Evolutionary conservation across 139 green algal genomes (phyloP).

Genomic region (Prasinococcaceae sp.): DNA sequence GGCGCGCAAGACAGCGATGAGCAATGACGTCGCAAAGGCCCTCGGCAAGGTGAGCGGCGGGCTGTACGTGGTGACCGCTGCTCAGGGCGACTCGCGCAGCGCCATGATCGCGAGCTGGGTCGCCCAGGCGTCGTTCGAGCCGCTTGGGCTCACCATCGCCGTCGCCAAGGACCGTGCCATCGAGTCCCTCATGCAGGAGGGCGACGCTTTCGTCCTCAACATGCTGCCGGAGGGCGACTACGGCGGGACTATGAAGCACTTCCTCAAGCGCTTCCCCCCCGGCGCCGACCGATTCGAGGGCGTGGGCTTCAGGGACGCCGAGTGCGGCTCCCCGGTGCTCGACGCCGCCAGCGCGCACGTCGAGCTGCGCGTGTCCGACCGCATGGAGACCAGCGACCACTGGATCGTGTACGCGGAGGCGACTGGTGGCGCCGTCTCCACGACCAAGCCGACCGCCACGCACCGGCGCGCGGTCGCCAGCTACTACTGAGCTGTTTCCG

Average conservation of each 20-base stretch:
- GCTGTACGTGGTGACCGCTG: slow-evolving; percentile 86
- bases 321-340: slow-evolving; percentile 26
- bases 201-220: slow-evolving; percentile 90
- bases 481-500: no score
- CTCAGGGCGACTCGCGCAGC: slow-evolving; percentile 40
- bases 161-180: slow-evolving; percentile 96
- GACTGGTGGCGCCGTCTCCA: slow-evolving; percentile 49
- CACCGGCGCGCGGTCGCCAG: slow-evolving; percentile 80
- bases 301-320: slow-evolving; percentile 19
- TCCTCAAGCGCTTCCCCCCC: slow-evolving; percentile 76
- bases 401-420: slow-evolving; percentile 83
- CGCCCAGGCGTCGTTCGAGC: slow-evolving; percentile 85
- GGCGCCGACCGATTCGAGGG: slow-evolving; percentile 83
- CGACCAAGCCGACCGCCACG: slow-evolving; percentile 68
- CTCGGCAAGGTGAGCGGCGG: slow-evolving; percentile 66
- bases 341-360: slow-evolving; percentile 54
- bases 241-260: slow-evolving; percentile 65
- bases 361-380: slow-evolving; percentile 71
- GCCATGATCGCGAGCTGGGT: slow-evolving; percentile 77
- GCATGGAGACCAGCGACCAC: slow-evolving; percentile 90
- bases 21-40: slow-evolving; percentile 52
- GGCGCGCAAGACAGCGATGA: slow-evolving; percentile 68
- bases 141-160: slow-evolving; percentile 82
- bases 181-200: slow-evolving; percentile 94
- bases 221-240: slow-evolving; percentile 66